Evolutionary conservation across 73 alveolate species (phyloP), one percentile per base, ranked within the genome.

Genomic region (Effrenium voratum): DNA sequence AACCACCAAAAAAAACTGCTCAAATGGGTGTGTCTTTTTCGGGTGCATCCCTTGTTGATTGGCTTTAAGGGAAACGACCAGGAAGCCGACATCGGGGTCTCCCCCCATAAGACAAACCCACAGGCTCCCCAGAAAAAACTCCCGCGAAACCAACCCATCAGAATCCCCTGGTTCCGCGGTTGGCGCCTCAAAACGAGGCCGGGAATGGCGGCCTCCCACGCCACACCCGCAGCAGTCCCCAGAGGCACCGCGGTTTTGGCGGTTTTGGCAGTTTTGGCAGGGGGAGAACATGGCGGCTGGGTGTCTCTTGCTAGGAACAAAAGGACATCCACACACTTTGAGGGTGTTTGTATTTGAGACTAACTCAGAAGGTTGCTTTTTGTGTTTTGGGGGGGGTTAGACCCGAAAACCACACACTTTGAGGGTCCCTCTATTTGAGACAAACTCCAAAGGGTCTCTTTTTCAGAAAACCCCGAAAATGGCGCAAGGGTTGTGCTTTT

Each of bases 131-230:
- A 12, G 26, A 19, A 52, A 19, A 52, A 8, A 52, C 26, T 12
- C 8, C 26, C 19, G 8, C 19, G 8, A 52, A 8, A 12, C 63
- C 8, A 52, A 12, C 19, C 19, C 63, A 19, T 52, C 63, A 52
- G 63, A 12, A 19, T 52, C 19, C 63, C 19, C 19, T 52, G 63
- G 63, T 12, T 52, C 19, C 19, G 63, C 63, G 63, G 19, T 12
- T 19, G 63, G 8, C 26, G 19, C 63, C 8, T 12, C 19, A 19
- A 19, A 19, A 24, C 28, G 38, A 85, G 93, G 93, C 44, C 93
- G 55, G 40, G 59, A 36, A 60, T 85, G 93, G 93, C 93, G 93
- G 57, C 93, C 93, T 8, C 93, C 93, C 45, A 85, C 93, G 34
- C 93, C 93, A 60, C 93, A 85, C 38, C 93, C 93, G 6, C 57